These are phyloP conservation scores for Mycosarcoma mackinlayi DNA, from an alignment of 1,284 basidiomycete species.

Conservation along the genomic window DNA sequence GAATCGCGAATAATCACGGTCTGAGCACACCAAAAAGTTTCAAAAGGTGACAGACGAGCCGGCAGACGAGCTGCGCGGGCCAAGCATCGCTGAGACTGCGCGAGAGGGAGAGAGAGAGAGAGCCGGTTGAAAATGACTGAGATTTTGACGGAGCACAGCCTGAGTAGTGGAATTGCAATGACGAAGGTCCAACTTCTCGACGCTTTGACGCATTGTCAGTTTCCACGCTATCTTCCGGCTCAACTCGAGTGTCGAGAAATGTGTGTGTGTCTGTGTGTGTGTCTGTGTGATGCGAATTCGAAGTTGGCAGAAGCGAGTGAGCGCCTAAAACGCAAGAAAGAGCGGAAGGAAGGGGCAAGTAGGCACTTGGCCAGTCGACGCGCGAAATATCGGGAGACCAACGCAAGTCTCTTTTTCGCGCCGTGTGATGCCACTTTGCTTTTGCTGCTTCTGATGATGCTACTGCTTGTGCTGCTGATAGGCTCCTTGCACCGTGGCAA, in stretches of 20 bases:
- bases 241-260: background rate
- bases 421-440: conserved; percentile 5
- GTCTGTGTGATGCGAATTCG: too few species aligned
- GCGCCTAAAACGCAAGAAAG: too few species aligned
- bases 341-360: background rate
- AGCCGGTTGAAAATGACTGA: background rate
- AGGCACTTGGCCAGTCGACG: conserved; percentile 4
- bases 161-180: background rate
- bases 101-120: too few species aligned
- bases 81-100: conserved; percentile 1
- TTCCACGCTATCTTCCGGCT: background rate
- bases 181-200: too few species aligned
- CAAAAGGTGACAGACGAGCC: conserved; percentile 5
- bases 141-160: conserved; percentile 1
- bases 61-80: conserved; percentile 5
- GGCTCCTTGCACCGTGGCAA: too few species aligned
- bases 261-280: background rate
- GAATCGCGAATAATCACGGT: background rate
- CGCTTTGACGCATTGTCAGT: conserved; percentile 13
- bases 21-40: conserved; percentile 4
- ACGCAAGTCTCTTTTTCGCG: background rate
- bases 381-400: background rate
- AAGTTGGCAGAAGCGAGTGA: background rate
- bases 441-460: background rate
- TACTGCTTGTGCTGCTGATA: background rate